Evolutionary conservation across 495 filamentous ascomycete genomes (phyloP), one percentile per base, ranked within the genome.

Genomic region (Chaetomium fimeti): DNA sequence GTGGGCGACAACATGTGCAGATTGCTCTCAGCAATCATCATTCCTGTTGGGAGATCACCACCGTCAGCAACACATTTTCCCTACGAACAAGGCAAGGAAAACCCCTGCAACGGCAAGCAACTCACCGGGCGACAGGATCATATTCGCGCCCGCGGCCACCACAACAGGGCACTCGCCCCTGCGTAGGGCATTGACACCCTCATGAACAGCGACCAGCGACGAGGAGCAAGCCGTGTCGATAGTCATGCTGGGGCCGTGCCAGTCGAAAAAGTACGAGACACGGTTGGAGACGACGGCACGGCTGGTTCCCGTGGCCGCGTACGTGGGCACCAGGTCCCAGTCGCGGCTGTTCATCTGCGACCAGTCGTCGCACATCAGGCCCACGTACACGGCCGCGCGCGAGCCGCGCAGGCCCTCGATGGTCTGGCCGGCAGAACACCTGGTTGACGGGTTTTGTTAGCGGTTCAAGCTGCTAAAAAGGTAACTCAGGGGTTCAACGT

Each of bases 171-270:
- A 69, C 4, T 76, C 71, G 11, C 79, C 77, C 6, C 66, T 71
- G 12, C 76, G 72, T 16, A 88, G 71, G 20, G 72, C 75, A 42
- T 81, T 80, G 16, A 77, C 78, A 0, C 79, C 85, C n/a, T 82
- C 68, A 68, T 87, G 78, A 5, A 88, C 60, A 2, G 81, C 81
- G 1, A 80, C 70, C 49, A 87, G 68, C 63, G 82, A 84, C 6
- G 79, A 78, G 0, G 79, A 83, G 63, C 85, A 87, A 3, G 82
- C 84, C 0, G 84, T 85, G 60, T 82, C 82, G 29, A 85, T 68
- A 15, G 66, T 69, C 22, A 69, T 72, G 25, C 70, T 75, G 7
- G 79, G 76, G 1, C 80, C 80, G 11, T 69, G 70, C 22, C 77
- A 77, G 56, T 79, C 77, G 57, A 79, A 84, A 61, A 73, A 76